Evolutionary conservation across 169 alveolate species (phyloP).

Genomic region (Amoebophrya sp.): DNA sequence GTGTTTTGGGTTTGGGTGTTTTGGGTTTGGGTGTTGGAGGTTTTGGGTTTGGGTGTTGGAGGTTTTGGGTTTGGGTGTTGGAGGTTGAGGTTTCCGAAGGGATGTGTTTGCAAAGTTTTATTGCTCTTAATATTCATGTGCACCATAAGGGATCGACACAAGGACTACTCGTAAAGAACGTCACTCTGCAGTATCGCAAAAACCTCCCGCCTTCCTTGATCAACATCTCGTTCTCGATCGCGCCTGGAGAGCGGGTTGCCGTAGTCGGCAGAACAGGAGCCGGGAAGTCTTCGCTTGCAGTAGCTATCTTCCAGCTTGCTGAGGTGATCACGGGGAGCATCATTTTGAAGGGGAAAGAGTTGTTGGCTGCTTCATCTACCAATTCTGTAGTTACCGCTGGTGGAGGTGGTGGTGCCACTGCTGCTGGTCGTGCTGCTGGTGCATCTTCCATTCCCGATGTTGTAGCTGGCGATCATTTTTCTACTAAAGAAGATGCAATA

Average conservation of each 20-base stretch:
- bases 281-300: slow-evolving; percentile 68
- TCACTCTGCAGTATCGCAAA: background rate
- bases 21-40: no score
- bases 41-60: no score
- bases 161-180: background rate
- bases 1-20: no score
- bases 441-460: no score
- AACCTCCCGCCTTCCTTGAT: background rate
- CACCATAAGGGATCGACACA: background rate
- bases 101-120: no score
- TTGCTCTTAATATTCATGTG: background rate
- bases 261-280: slow-evolving; percentile 80
- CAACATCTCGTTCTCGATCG: background rate
- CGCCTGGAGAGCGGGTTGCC: slow-evolving; percentile 63
- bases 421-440: no score
- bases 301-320: slow-evolving; percentile 58
- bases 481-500: slow-evolving; percentile 55
- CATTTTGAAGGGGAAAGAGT: slow-evolving; percentile 21
- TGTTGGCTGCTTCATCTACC: no score
- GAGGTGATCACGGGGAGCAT: slow-evolving; percentile 48
- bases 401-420: no score
- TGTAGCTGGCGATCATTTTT: no score
- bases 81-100: no score
- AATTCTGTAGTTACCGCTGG: no score
- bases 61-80: no score